Evolutionary conservation across 129 eudicot genomes (phyloP).

Genomic region (Flaveria trinervia): DNA sequence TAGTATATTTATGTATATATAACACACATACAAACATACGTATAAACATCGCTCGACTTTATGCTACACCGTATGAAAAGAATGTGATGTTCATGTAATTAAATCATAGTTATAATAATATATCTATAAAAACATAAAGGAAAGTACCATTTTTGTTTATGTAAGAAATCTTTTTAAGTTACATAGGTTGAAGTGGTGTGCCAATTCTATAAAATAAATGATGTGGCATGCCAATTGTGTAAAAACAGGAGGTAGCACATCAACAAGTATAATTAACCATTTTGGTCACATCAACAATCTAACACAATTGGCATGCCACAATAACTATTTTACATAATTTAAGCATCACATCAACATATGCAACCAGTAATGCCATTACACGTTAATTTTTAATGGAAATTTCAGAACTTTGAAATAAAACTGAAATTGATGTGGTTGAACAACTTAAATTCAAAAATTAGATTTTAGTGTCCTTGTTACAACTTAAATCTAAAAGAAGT

Average conservation of each 20-base stretch:
- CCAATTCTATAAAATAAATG: not conserved
- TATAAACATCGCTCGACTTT: slow-evolving; percentile 1
- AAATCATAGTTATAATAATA: not conserved
- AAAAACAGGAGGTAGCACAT: not conserved
- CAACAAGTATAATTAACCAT: not conserved
- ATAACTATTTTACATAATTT: not conserved
- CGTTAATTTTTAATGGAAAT: not conserved
- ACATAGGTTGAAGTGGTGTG: not conserved
- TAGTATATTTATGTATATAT: not conserved
- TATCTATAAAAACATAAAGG: no score
- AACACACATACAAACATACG: not conserved
- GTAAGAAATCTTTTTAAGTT: not conserved
- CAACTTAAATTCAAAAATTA: not conserved
- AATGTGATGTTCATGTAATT: not conserved
- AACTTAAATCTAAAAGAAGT: not conserved
- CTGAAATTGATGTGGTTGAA: not conserved
- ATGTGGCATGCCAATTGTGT: not conserved
- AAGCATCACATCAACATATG: not conserved
- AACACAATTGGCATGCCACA: not conserved
- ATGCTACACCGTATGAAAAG: not conserved
- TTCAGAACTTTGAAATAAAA: not conserved
- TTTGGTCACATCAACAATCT: not conserved
- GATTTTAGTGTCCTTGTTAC: no score
- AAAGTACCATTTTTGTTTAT: not conserved
- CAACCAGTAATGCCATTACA: not conserved